phyloP scores from a whole-genome alignment of 441 rosid genomes.

The Corymbia calophylla region DNA sequence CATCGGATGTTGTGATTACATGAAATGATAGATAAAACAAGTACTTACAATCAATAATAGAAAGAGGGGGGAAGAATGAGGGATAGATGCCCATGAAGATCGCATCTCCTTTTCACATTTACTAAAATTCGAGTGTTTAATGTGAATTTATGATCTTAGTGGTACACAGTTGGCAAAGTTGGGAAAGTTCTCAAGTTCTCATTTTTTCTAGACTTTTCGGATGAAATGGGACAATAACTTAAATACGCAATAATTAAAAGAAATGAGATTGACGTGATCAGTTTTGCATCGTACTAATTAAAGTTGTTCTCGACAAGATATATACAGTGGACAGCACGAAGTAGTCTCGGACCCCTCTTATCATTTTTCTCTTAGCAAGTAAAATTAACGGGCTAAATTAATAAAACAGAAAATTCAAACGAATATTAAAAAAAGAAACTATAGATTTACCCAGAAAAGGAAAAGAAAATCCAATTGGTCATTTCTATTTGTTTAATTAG shows the following conservation, averaged over 20 bases:
- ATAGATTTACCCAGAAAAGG: fast-evolving
- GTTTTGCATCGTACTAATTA: not conserved
- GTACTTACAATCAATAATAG: not conserved
- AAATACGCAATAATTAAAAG: not conserved
- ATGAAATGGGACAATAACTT: fast-evolving
- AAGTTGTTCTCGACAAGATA: not conserved
- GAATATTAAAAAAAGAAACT: not conserved
- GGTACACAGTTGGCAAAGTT: fast-evolving
- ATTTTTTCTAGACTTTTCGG: not conserved
- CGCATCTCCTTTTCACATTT: not conserved
- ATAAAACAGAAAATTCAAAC: not conserved
- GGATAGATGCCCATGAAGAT: not conserved
- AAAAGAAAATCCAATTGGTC: not conserved
- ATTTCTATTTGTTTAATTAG: not conserved
- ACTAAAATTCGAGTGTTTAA: not conserved
- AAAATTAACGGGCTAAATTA: not conserved
- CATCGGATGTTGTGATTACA: not conserved
- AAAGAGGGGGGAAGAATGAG: not conserved
- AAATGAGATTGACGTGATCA: fast-evolving
- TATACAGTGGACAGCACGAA: not conserved
- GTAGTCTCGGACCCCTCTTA: not conserved
- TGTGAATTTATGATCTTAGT: not conserved
- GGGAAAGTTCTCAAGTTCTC: too few species aligned
- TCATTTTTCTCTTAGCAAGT: not conserved
- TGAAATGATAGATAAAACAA: not conserved